Evolutionary conservation across 345 rosid species (phyloP).

Genomic region (Kernera saxatilis): DNA sequence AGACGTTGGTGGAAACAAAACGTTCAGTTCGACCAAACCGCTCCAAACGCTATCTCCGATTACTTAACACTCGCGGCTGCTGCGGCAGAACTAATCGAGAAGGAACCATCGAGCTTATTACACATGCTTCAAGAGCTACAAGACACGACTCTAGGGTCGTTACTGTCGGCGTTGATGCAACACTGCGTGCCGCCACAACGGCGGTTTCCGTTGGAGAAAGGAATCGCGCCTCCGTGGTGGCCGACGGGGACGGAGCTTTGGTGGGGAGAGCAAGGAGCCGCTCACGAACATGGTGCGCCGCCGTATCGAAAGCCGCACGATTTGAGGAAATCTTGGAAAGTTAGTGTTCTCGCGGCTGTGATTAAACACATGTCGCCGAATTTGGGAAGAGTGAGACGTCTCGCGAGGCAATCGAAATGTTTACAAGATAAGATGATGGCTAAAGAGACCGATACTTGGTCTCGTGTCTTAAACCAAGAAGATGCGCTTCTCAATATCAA

Average conservation of each 20-base stretch:
- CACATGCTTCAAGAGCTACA: slow-evolving; percentile 49
- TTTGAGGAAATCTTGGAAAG: slow-evolving; percentile 68
- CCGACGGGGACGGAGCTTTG: slow-evolving; percentile 50
- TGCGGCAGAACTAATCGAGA: slow-evolving; percentile 1
- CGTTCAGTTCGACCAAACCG: slow-evolving; percentile 42
- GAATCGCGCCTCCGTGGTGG: slow-evolving; percentile 73
- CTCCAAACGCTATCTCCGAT: slow-evolving; percentile 38
- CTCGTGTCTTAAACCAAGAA: slow-evolving; percentile 52
- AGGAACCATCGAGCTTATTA: slow-evolving; percentile 26
- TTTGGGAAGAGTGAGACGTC: slow-evolving; percentile 35
- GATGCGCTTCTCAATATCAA: slow-evolving; percentile 34
- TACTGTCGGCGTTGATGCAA: slow-evolving; percentile 62
- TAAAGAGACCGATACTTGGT: slow-evolving; percentile 51
- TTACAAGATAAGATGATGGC: slow-evolving; percentile 69
- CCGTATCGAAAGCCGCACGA: slow-evolving; percentile 69
- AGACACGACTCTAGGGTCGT: slow-evolving; percentile 61
- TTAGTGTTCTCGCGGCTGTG: slow-evolving; percentile 53
- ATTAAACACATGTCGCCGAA: slow-evolving; percentile 58
- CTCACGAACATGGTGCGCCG: slow-evolving; percentile 51
- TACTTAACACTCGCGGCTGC: slow-evolving; percentile 28
- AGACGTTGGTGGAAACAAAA: slow-evolving; percentile 68
- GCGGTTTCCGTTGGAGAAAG: slow-evolving; percentile 49
- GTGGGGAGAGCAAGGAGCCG: slow-evolving; percentile 63
- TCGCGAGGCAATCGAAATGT: slow-evolving; percentile 56
- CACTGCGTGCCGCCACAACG: slow-evolving; percentile 59